Percentiles rank a stretch among this genome's conserved stretches.
phyloP scores from a whole-genome alignment of 805 yeast species.

The Kazachstania africana region DNA sequence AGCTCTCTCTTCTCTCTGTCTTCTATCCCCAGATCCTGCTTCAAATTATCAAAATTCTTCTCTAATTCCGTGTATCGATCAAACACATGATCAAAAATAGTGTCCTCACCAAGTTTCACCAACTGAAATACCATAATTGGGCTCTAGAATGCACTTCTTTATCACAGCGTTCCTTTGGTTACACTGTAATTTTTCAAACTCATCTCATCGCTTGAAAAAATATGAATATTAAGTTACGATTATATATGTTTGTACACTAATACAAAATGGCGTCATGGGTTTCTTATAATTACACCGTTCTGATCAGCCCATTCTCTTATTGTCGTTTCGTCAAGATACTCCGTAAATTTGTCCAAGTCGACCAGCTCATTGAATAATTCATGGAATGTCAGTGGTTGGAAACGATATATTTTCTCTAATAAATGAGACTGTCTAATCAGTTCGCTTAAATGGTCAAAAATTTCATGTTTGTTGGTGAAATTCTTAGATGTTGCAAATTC shows the following conservation, averaged over 20 bases:
- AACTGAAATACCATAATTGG: constrained; percentile 9
- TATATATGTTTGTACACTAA: too few relatives aligned
- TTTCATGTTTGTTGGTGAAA: constrained; percentile 4
- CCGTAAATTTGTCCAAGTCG: constrained; percentile 18
- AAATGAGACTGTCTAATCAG: constrained; percentile 9
- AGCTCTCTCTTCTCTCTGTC: constrained; percentile 5
- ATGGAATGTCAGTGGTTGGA: constrained; percentile 17
- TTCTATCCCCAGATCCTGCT: constrained; percentile 26
- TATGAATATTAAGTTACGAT: too few relatives aligned
- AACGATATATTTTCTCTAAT: constrained; percentile 20
- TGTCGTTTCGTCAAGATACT: constrained; percentile 17
- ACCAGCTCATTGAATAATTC: constrained; percentile 12
- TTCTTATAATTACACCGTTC: too few relatives aligned
- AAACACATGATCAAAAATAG: constrained; percentile 22
- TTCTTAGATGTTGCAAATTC: constrained; percentile 12
- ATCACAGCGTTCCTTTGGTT: too few relatives aligned
- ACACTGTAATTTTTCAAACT: background rate
- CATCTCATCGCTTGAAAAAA: background rate
- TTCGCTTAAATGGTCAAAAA: constrained; percentile 14
- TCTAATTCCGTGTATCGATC: constrained; percentile 20
- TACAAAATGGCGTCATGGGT: constrained; percentile 1
- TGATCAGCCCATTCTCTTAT: constrained; percentile 25
- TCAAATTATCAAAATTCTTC: constrained; percentile 9
- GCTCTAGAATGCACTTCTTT: background rate
- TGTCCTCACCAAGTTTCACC: constrained; percentile 11